These are phyloP conservation scores for Cicer yamashitae DNA, from an alignment of 306 rosid genomes.

Conservation along the genomic window DNA sequence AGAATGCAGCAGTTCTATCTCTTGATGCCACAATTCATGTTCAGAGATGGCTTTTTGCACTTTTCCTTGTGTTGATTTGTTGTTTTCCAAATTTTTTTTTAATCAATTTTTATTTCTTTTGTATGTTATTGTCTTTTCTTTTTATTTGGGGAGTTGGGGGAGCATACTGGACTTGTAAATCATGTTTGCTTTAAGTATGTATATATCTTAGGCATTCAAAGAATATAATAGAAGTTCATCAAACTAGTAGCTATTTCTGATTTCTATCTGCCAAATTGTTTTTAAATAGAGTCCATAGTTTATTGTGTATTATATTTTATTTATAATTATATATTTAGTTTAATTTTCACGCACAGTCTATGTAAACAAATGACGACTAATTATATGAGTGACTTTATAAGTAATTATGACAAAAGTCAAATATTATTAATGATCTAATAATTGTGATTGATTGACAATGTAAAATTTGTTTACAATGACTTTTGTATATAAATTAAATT, in stretches of 20 bases:
- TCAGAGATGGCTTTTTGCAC: slow-evolving; percentile 13
- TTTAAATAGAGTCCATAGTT: neutral
- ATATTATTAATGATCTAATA: too few species aligned
- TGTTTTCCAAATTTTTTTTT: slow-evolving; percentile 31
- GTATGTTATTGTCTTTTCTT: slow-evolving; percentile 20
- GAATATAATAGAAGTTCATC: neutral
- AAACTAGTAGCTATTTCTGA: neutral
- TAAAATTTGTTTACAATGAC: too few species aligned
- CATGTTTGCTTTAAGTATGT: slow-evolving; percentile 31
- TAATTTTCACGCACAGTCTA: too few species aligned
- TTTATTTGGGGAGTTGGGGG: neutral
- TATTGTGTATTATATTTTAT: neutral
- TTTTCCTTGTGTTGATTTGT: slow-evolving; percentile 10
- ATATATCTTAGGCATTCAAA: slow-evolving; percentile 27
- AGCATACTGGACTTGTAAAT: neutral
- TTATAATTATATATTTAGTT: neutral
- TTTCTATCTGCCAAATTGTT: slow-evolving; percentile 5
- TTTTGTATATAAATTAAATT: too few species aligned
- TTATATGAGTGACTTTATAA: too few species aligned
- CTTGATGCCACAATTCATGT: slow-evolving; percentile 29
- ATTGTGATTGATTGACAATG: too few species aligned
- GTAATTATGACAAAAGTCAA: too few species aligned
- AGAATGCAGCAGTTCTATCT: slow-evolving; percentile 7
- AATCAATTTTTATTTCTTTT: slow-evolving; percentile 31
- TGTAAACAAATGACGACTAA: too few species aligned